Conservation (phyloP, 108 stramenopile genomes). For the Nannochloropsis salina region DNA sequence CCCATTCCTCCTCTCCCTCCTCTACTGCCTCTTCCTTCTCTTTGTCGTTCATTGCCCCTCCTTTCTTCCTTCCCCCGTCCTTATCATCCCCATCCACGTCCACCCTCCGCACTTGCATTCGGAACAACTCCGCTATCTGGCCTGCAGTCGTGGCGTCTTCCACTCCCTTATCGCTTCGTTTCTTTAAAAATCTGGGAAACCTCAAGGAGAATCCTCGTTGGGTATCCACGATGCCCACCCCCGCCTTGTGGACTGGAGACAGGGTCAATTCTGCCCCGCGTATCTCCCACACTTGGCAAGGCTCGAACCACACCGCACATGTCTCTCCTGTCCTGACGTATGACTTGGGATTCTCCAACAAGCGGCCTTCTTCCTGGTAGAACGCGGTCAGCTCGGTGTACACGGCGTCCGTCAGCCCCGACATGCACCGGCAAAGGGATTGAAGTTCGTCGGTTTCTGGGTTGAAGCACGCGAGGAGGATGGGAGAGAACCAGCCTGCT, state of each 20-base stretch:
- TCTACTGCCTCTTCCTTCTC: not conserved
- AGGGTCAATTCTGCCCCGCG: conserved; percentile 24
- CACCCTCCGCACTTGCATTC: conserved; percentile 8
- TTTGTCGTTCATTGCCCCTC: not conserved
- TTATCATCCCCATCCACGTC: not conserved
- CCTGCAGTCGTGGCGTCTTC: conserved; percentile 23
- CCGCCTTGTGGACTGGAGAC: not conserved
- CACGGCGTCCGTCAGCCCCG: conserved; percentile 21
- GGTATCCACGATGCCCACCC: not conserved
- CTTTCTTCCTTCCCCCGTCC: not conserved
- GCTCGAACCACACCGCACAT: conserved; percentile 27
- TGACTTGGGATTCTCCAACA: not conserved
- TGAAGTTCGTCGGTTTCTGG: conserved; percentile 9
- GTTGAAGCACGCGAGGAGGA: conserved; percentile 26
- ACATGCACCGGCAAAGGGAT: conserved; percentile 21
- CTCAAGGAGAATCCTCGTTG: not conserved
- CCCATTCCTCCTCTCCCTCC: not conserved
- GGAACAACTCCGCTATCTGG: conserved; percentile 27
- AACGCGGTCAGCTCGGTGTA: conserved; percentile 22
- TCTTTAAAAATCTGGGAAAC: conserved; percentile 21
- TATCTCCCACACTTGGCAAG: conserved; percentile 24
- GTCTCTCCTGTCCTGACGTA: conserved; percentile 28
- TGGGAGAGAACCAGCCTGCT: conserved; percentile 21
- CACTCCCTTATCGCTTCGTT: not conserved
- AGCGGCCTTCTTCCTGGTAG: not conserved